Base-by-base conservation (phyloP, 306 rosid genomes). In the Benincasa hispida region DNA sequence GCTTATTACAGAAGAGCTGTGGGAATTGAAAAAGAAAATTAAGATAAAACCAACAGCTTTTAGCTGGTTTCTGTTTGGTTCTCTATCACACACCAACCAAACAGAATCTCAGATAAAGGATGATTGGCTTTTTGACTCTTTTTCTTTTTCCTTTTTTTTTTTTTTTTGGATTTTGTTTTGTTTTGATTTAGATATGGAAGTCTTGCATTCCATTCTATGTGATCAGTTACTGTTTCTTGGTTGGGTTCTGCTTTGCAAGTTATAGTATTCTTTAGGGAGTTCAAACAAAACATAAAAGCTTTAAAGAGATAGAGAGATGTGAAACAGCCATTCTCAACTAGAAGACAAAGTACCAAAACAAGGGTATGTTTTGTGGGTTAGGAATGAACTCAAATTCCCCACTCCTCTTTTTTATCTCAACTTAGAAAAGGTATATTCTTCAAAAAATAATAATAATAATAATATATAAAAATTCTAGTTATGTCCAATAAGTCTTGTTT, bases 91-190 rank as follows among this genome's bases (percentile, higher is more conserved):
- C 83, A 86, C 88, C 89, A 68, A 84, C 91, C 93, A 89, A 89
- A 87, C 88, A 91, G 96, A 93, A 93, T 93, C 97, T 91, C 79
- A 88, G 88, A 89, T 87, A 79, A 87, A 85, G 87, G 87, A 82
- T 86, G 88, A 86, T 86, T 87, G 76, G 80, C 84, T 79, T 87
- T 84, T 91, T 87, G 91, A 91, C 96, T 81, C 77, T 47, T 76
- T 81, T 78, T 81, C 63, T 72, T 35, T 73, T n/a, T n/a, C n/a
- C 12, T 41, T 41, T 41, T 11, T 4, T 42, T 42, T 42, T 42
- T 11, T 76, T 79, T 68, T 66, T 30, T 69, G 45, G 35, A 48
- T 41, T 55, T 54, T 55, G 60, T 62, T 62, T 62, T 79, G 39
- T 55, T 77, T 19, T 35, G 28, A 19, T 35, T 77, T 27, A 37